These are phyloP conservation scores for Hemileccinum impolitum DNA, from an alignment of 768 basidiomycete species.

Conservation along the genomic window DNA sequence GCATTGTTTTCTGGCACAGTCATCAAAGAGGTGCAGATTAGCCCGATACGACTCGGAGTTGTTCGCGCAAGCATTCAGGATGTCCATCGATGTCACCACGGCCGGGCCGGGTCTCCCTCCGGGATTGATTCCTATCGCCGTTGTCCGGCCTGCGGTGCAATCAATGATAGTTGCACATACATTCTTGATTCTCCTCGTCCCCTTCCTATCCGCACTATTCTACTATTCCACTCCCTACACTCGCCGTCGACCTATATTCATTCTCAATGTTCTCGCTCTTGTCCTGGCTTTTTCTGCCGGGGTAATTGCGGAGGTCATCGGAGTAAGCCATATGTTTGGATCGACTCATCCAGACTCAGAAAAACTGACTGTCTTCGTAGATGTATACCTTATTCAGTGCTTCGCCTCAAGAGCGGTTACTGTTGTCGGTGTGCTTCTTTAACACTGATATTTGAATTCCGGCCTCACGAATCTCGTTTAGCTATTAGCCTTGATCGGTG, in stretches of 20 bases:
- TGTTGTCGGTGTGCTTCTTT: not conserved
- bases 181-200: slow-evolving; percentile 22
- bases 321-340: not conserved
- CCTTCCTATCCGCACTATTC: slow-evolving; percentile 20
- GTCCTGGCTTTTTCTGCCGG: too few relatives aligned
- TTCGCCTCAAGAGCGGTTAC: not conserved
- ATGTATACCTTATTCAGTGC: slow-evolving; percentile 7
- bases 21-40: not conserved
- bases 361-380: slow-evolving; percentile 4
- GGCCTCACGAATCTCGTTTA: not conserved
- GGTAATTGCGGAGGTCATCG: too few relatives aligned
- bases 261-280: too few relatives aligned
- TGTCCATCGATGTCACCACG: not conserved
- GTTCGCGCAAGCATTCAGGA: not conserved
- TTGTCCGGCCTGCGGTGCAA: slow-evolving; percentile 1
- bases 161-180: slow-evolving; percentile 23
- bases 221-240: slow-evolving; percentile 21
- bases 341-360: not conserved
- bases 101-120: not conserved
- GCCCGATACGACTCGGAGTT: not conserved
- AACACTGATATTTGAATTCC: not conserved
- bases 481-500: not conserved
- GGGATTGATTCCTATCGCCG: not conserved
- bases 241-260: slow-evolving; percentile 10
- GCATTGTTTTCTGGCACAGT: not conserved